Evolutionary conservation across 148 eudicot genomes (phyloP), one percentile per base, ranked within the genome.

Genomic region (Fagopyrum esculentum): DNA sequence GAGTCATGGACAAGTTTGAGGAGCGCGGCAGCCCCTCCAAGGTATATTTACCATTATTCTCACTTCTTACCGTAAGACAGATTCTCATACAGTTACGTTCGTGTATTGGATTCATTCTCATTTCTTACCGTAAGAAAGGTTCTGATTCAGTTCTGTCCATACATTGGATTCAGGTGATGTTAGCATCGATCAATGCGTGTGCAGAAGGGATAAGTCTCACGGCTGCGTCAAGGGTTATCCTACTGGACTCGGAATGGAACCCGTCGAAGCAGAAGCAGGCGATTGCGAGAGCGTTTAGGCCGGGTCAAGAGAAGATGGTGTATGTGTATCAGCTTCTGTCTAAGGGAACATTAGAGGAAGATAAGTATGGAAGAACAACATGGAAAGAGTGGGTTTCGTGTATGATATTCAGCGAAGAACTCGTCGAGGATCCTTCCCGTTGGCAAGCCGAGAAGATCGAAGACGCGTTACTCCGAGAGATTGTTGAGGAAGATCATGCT

Each of bases 311-410:
- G 72, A 95, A 90, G 78, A 83, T 90, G 19, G 99, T 95, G 45
- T 92, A 92, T 78, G 99, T 92, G 71, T 95, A 95, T 71, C 99
- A 95, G 63, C 86, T 95, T 4, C 72, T 95, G 83, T 96, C 86
- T 6, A 82, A 81, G 0, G 99, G 99, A 13, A 92, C 94, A 3
- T 64, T 95, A 69, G 99, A 95, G 72, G 99, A 95, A 54, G 99
- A 95, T 79, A 95, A 95, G 75, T 84, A 89, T 70, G 83, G 84
- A 1, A 75, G 94, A 51, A 95, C 99, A 1, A 89, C 99, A 1
- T 95, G 97, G 97, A 95, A 95, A 78, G 99, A 95, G 82, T 90
- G 94, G 97, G 90, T 95, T 30, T 95, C 99, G 8, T 87, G 96
- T 76, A 90, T 95, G 99, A 95, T 95, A 29, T 92, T 92, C 73